Evolutionary conservation across 345 rosid species (phyloP), one percentile per base, ranked within the genome.

Genomic region (Euphorbia tirucalli): DNA sequence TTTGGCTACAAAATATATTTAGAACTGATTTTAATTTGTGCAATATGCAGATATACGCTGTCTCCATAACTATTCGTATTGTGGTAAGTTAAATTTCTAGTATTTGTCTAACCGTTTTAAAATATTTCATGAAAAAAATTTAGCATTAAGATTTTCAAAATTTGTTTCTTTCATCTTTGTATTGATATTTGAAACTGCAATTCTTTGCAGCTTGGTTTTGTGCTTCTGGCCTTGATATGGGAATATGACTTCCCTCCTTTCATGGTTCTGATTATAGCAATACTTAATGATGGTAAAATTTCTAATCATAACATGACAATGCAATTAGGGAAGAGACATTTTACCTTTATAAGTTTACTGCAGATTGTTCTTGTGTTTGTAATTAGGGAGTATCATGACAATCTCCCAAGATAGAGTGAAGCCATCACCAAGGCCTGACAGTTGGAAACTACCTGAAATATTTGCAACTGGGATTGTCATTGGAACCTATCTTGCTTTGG

Each of bases 191-290:
- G 70, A 68, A 71, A 68, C 44, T 35, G 5, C 24, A 39, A 30
- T 15, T 28, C 7, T 57, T 68, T 80, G 87, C 90, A 95, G 97
- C 91, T 95, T 70, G 97, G 97, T 70, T 95, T 95, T 72, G 90
- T 89, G 80, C 96, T 95, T 76, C 82, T 95, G 68, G 97, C 99
- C 7, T 80, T 92, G 85, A 88, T 92, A 86, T 92, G 99, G 97
- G 91, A 95, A 84, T 95, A 83, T 27, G 97, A 95, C 80, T 95
- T 92, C 75, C 97, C 99, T 31, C 99, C 99, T 67, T 95, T 95
- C 87, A 95, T 95, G 99, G 97, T 95, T 78, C 83, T 95, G 78
- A 95, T 95, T 1, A 82, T 95, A 28, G 99, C 97, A 52, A 84
- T 92, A 74, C 92, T 95, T 57, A 95, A 95, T 77, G 99, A 95